Base-by-base conservation (phyloP, 2,329 filamentous ascomycete species). In the Penicillium sp. region DNA sequence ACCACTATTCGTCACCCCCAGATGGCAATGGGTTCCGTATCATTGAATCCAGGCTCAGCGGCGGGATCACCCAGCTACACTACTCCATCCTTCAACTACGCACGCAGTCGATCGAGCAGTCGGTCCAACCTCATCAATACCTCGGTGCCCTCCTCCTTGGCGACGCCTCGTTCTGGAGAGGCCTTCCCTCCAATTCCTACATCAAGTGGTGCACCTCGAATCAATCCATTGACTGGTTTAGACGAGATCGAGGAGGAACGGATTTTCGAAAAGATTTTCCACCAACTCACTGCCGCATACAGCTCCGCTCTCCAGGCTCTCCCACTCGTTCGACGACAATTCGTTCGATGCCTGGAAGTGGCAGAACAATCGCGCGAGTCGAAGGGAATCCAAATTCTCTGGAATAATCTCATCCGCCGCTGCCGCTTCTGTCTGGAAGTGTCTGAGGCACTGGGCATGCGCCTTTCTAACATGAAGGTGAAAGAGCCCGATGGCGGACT, bases 211-310 rank as follows among this genome's bases (percentile, higher is more conserved):
- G 74, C 81, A 55, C 78, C 81, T 34, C 81, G 83, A 43, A 82
- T 83, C 45, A 82, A 81, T 49, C 78, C 81, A 7, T 73, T 86
- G 47, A 83, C 79, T 10, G 90, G 92, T 53, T 85, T 88, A 52
- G 83, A 85, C 49, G 83, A 86, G 58, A 84, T 84, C 2, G 90
- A 92, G 64, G 91, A 96, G 63, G 92, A 96, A 67, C 84, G 85
- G 15, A 84, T 88, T 31, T 96, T 96, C 66, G 93, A 96, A 63
- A 86, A 83, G 62, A 91, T 97, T 22, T 96, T 91, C 77, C 72
- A 92, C 37, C 89, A 90, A 48, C 80, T 96, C 25, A 87, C 88
- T 48, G 84, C 83, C 55, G 90, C 91, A 0, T 88, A 90, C 20
- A 90, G 92, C 51, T 81, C 91, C 51, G 88, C 92, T 31, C 83